Percentiles rank a stretch among this genome's conserved stretches.
Evolutionary conservation across 2,329 filamentous ascomycete species (phyloP).

Genomic region (Chrysosporium keratinophilum): DNA sequence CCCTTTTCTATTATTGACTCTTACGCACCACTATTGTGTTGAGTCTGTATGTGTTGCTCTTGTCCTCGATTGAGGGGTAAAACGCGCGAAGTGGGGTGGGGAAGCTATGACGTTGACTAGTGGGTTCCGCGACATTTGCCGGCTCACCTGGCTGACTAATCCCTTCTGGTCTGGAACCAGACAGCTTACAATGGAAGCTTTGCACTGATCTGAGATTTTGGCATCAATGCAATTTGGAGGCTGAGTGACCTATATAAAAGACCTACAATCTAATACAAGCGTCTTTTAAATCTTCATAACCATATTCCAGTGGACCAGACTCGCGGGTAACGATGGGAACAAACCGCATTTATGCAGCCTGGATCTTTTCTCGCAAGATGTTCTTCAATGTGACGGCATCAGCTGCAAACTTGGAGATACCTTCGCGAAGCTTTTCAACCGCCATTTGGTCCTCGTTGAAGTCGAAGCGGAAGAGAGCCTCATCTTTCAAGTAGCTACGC

Average conservation of each 20-base stretch:
- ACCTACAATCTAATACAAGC: neutral
- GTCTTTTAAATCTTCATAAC: neutral
- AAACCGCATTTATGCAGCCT: constrained; percentile 26
- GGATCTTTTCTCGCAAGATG: constrained; percentile 79
- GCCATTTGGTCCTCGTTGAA: constrained; percentile 99
- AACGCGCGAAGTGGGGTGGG: neutral
- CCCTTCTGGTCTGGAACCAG: neutral
- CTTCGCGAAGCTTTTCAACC: constrained; percentile 96
- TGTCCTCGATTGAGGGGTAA: constrained; percentile 1
- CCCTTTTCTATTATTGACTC: neutral
- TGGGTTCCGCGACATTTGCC: neutral
- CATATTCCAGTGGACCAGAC: neutral
- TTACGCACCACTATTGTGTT: neutral
- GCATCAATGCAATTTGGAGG: neutral
- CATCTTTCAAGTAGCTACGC: constrained; percentile 82
- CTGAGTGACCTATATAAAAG: neutral
- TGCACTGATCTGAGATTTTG: neutral
- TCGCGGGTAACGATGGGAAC: neutral
- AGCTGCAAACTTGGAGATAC: constrained; percentile 98
- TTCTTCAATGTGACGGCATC: constrained; percentile 90
- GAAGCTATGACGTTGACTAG: neutral
- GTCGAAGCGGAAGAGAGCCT: constrained; percentile 89
- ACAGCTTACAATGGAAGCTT: neutral
- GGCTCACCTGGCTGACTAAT: neutral
- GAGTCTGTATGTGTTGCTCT: neutral